Evolutionary conservation across 2,329 filamentous ascomycete species (phyloP), one percentile per base, ranked within the genome.

Genomic region (Xylaria sp.): DNA sequence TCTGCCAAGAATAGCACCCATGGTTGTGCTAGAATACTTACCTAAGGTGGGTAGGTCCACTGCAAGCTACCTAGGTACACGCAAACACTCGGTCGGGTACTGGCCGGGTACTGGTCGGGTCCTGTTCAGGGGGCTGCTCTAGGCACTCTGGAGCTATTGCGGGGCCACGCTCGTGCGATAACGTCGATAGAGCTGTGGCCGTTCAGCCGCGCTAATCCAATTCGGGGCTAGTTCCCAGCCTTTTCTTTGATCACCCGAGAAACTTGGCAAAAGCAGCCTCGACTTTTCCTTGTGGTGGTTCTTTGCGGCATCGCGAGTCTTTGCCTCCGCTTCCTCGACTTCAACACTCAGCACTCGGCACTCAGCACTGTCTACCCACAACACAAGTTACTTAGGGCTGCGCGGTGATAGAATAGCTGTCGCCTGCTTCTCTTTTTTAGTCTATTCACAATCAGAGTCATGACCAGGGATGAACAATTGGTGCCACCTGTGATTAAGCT

Each of bases 201-300:
- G 8, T 52, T 19, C 35, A 57, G 57, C 38, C 51, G 52, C 58
- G 43, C 58, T 37, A 64, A 29, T 17, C 55, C 27, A 3, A 43
- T 17, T 41, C 6, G 10, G 21, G 41, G 1, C 17, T 66, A 66
- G 63, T 29, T 25, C 31, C 40, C 19, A 52, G 51, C n/a, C 46
- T 61, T 37, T 52, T 25, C 51, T 56, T 53, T 63, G 49, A 54
- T 47, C 41, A 17, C 23, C 43, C 31, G 4, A n/a, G n/a, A n/a
- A n/a, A 47, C 43, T 31, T 47, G 43, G 58, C 58, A 52, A 57
- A 51, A 51, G 46, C 51, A 48, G 33, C 33, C 51, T 31, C 54
- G 15, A 62, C 60, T 64, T 64, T 63, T 62, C 52, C 54, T 62
- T 54, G 59, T 59, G 35, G 44, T 55, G 41, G 27, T 62, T 27